Evolutionary conservation across 345 rosid species (phyloP).

Genomic region (Excoecaria cochinchinensis): DNA sequence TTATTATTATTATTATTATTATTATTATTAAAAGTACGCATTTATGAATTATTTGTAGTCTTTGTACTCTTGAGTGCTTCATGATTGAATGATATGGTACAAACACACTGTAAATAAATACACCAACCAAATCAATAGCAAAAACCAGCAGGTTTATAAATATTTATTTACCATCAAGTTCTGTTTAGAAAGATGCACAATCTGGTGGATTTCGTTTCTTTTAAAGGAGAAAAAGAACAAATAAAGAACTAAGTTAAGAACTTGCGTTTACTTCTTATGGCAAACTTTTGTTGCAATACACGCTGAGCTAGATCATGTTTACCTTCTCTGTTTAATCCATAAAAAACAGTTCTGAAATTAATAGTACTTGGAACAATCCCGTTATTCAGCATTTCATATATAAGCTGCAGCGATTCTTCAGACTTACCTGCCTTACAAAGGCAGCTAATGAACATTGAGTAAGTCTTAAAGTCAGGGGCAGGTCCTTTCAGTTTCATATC

Average conservation of each 20-base stretch:
- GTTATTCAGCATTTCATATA: constrained; percentile 54
- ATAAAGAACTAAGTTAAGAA: constrained; percentile 20
- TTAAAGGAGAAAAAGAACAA: not conserved
- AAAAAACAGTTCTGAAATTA: constrained; percentile 59
- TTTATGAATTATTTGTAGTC: no score
- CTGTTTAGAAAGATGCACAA: no score
- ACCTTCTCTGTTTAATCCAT: constrained; percentile 71
- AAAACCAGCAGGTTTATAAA: no score
- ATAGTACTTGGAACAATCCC: constrained; percentile 65
- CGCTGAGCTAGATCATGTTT: constrained; percentile 56
- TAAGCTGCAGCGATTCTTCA: constrained; percentile 59
- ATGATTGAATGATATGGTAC: no score
- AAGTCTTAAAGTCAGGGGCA: constrained; percentile 72
- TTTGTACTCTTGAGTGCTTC: no score
- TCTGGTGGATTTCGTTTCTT: no score
- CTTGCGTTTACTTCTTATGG: constrained; percentile 43
- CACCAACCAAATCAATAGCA: no score
- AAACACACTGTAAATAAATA: no score
- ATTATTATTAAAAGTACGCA: no score
- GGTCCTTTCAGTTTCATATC: constrained; percentile 50
- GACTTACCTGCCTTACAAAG: constrained; percentile 60
- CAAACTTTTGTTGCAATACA: constrained; percentile 51
- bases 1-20: no score
- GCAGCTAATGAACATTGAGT: constrained; percentile 59
- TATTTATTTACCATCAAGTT: no score